These are phyloP conservation scores for Colletotrichum sp. DNA, from an alignment of 2,329 filamentous ascomycete species.

Conservation along the genomic window DNA sequence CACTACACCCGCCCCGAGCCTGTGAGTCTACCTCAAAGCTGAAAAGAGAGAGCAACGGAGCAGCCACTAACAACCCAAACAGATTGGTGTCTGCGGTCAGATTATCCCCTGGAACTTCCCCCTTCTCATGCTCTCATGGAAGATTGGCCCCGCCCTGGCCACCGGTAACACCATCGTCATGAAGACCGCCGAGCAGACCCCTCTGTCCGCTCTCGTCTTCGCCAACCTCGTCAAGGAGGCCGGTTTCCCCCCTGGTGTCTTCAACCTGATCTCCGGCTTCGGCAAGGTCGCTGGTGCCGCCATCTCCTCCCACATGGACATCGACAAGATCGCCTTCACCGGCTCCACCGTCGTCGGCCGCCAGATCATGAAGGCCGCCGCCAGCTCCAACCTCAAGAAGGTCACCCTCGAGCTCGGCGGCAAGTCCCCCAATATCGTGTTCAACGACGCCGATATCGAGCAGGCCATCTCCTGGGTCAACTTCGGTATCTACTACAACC, in stretches of 20 bases:
- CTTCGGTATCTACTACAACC: conserved; percentile 70
- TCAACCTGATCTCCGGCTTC: conserved; percentile 80
- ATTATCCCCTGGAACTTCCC: conserved; percentile 94
- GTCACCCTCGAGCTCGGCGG: conserved; percentile 81
- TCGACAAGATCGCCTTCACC: conserved; percentile 86
- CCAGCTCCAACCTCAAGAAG: conserved; percentile 80
- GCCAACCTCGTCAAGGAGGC: conserved; percentile 73
- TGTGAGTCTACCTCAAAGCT: conserved; percentile 38
- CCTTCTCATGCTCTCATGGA: conserved; percentile 82
- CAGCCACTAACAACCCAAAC: not conserved
- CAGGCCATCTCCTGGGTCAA: conserved; percentile 81
- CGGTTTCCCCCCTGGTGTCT: conserved; percentile 78
- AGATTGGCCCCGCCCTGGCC: conserved; percentile 76
- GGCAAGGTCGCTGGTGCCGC: conserved; percentile 81
- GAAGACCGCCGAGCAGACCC: conserved; percentile 80
- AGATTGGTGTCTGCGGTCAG: conserved; percentile 81
- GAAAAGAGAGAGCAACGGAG: accelerated
- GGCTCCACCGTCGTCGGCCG: conserved; percentile 77
- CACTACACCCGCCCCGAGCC: conserved; percentile 85
- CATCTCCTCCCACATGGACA: conserved; percentile 76
- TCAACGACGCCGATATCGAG: conserved; percentile 79
- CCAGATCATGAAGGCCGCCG: conserved; percentile 81
- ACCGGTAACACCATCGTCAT: conserved; percentile 75
- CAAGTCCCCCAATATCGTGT: conserved; percentile 83
- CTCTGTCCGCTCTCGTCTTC: conserved; percentile 71